Evolutionary conservation across 176 grass and related monocot genomes (phyloP).

Genomic region (Carex cristatella): DNA sequence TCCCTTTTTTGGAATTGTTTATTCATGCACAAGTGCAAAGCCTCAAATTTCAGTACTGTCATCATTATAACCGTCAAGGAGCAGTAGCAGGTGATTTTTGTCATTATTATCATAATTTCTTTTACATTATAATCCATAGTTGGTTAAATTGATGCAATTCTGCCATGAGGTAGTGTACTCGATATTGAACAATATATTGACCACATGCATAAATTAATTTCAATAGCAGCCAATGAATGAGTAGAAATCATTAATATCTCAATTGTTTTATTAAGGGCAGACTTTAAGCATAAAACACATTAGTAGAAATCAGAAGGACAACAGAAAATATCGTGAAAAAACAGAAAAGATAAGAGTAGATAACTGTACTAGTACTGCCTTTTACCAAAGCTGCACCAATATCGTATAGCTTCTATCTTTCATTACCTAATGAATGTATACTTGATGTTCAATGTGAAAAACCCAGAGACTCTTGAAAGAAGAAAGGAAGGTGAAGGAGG

Average conservation of each 20-base stretch:
- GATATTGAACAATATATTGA: not conserved
- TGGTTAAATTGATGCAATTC: not conserved
- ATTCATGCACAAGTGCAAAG: not conserved
- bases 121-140: not conserved
- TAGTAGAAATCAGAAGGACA: not conserved
- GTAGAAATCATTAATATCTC: not conserved
- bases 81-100: not conserved
- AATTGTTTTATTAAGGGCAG: not conserved
- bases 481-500: constrained; percentile 14
- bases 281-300: not conserved
- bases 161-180: not conserved
- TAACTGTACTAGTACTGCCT: not conserved
- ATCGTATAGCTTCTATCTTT: not conserved
- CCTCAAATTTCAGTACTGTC: not conserved
- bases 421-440: not conserved
- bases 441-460: not conserved
- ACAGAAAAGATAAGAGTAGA: not conserved
- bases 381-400: not conserved
- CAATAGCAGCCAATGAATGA: not conserved
- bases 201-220: not conserved
- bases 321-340: not conserved
- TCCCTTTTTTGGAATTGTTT: not conserved
- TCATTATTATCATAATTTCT: not conserved
- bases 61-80: not conserved
- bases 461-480: constrained; percentile 2